These are phyloP conservation scores for Irpex sp. DNA, from an alignment of 1,284 basidiomycete species.

Conservation along the genomic window DNA sequence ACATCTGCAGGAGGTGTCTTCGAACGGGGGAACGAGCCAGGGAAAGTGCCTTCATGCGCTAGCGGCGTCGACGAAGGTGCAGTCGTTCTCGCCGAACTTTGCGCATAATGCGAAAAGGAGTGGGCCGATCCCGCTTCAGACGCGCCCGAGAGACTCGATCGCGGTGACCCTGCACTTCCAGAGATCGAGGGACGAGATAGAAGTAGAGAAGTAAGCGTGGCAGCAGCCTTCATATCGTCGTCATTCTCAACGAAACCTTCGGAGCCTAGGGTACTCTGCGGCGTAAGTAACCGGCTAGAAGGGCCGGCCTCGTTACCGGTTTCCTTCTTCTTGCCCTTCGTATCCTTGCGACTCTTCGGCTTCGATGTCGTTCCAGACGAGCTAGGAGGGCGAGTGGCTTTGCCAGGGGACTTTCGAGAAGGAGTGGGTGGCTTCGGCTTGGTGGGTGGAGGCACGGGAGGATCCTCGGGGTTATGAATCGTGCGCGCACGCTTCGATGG, in stretches of 20 bases:
- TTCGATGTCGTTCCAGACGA: slow-evolving; percentile 30
- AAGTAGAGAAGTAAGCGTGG: slow-evolving; percentile 68
- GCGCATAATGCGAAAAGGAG: slow-evolving; percentile 56
- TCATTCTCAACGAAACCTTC: slow-evolving; percentile 31
- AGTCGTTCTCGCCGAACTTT: slow-evolving; percentile 51
- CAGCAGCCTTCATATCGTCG: slow-evolving; percentile 74
- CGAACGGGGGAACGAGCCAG: slow-evolving; percentile 19
- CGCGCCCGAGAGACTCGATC: slow-evolving; percentile 63
- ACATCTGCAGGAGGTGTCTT: slow-evolving; percentile 27
- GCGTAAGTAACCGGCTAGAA: slow-evolving; percentile 8
- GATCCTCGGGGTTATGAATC: slow-evolving; percentile 66
- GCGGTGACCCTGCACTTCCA: slow-evolving; percentile 56
- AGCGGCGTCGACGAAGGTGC: slow-evolving; percentile 27
- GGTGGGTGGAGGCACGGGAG: slow-evolving; percentile 56
- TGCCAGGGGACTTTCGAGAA: slow-evolving; percentile 22
- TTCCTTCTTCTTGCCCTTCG: slow-evolving; percentile 50
- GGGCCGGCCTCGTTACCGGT: slow-evolving; percentile 27
- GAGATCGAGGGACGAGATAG: slow-evolving; percentile 58
- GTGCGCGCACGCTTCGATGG: slow-evolving; percentile 69
- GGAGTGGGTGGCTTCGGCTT: slow-evolving; percentile 23
- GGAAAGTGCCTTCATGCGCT: slow-evolving; percentile 31
- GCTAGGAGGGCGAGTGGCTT: slow-evolving; percentile 22
- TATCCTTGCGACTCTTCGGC: slow-evolving; percentile 21
- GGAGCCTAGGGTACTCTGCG: slow-evolving; percentile 13
- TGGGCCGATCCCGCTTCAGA: slow-evolving; percentile 47